Evolutionary conservation across 495 filamentous ascomycete species (phyloP), one percentile per base, ranked within the genome.

Genomic region (Articulospora tetracladia): DNA sequence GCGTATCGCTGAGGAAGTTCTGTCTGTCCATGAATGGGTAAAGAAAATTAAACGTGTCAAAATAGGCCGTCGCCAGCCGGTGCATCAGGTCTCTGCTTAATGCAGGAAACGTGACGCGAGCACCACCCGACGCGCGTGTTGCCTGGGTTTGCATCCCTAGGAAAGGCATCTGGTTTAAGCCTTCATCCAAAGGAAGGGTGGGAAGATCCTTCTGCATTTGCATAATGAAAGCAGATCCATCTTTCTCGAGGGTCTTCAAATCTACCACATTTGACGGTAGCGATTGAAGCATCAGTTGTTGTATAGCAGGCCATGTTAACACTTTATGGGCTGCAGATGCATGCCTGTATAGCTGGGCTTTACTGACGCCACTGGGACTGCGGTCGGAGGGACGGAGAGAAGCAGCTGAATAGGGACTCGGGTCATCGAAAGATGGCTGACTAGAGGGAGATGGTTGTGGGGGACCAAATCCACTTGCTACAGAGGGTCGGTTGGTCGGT

Each of bases 1-100:
- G 63, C 8, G 71, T 78, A 48, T 73, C 71, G 15, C 76, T 71
- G 57, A 75, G 65, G 59, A 84, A 86, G 17, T 66, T 62, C 27
- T 83, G 77, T 48, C 76, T 72, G 59, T 83, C 77, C 58, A 86
- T 71, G 39, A 86, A 72, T 4, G 83, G 83, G 67, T 78, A 81
- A 20, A 81, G 52, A 19, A 82, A 71, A 58, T 84, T 83, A 70
- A 81, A 77, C 2, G 72, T 79, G 66, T 81, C 76, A 64, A 84
- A 85, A 62, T 82, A 86, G 0, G 75, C 69, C 44, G 76, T 76
- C 55, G 76, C 73, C 27, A 83, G 72, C 47, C 68, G 68, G 47
- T 77, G 70, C 72, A 85, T 82, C 26, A 71, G 67, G 0, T 84
- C 79, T 65, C 73, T 74, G 24, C 70, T 74, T 53, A 84, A 66